Conservation (phyloP, 2,329 filamentous ascomycete species). For the Fusarium tuaranense region DNA sequence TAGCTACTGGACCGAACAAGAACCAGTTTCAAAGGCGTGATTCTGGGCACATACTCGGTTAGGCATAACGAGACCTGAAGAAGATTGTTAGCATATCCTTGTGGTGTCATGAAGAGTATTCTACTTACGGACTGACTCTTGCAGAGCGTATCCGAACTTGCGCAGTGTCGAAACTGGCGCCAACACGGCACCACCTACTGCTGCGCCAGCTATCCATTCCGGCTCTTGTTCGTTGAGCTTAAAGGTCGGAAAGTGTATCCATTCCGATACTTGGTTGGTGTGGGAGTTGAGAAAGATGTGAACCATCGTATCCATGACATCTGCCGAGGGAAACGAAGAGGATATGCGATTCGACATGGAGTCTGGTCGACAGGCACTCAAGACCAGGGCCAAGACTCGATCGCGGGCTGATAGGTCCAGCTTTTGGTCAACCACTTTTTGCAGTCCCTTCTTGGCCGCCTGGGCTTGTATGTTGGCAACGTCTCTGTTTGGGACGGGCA, state of each 20-base stretch:
- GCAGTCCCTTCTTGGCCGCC: slow-evolving; percentile 51
- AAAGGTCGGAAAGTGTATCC: slow-evolving; percentile 72
- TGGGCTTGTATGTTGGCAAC: slow-evolving; percentile 53
- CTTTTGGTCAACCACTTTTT: slow-evolving; percentile 57
- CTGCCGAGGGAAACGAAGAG: slow-evolving; percentile 71
- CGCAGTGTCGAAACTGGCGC: slow-evolving; percentile 68
- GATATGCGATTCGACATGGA: slow-evolving; percentile 64
- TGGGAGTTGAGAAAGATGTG: slow-evolving; percentile 71
- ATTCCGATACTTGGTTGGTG: slow-evolving; percentile 66
- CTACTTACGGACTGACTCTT: slow-evolving; percentile 61
- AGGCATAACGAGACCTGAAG: slow-evolving; percentile 47
- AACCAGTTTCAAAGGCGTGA: neutral
- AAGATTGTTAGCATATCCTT: slow-evolving; percentile 1
- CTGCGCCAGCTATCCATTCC: slow-evolving; percentile 70
- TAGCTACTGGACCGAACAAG: neutral
- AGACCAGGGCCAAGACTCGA: slow-evolving; percentile 71
- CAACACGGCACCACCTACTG: slow-evolving; percentile 70
- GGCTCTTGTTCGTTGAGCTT: slow-evolving; percentile 65
- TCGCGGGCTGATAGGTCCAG: slow-evolving; percentile 66
- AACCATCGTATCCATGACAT: slow-evolving; percentile 70
- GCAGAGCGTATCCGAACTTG: slow-evolving; percentile 69
- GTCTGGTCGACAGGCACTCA: slow-evolving; percentile 67
- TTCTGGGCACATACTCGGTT: slow-evolving; percentile 41
- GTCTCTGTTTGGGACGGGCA: slow-evolving; percentile 57
- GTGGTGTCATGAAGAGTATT: neutral